Conservation (phyloP, 2,329 filamentous ascomycete genomes). For the Madurella mycetomatis region DNA sequence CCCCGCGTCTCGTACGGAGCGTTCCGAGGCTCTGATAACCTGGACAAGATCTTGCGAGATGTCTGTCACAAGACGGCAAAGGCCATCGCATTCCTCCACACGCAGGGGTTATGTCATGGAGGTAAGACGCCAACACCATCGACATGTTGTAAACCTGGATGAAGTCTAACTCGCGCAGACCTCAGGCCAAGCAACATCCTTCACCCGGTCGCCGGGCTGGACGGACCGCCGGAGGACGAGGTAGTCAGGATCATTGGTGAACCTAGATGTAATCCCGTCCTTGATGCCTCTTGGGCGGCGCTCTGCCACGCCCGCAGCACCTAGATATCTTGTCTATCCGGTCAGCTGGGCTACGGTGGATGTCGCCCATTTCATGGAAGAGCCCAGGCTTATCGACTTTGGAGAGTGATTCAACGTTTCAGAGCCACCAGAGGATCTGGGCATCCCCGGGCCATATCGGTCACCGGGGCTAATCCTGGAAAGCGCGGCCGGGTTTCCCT, state of each 20-base stretch:
- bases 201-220: conserved; percentile 20
- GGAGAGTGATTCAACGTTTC: conserved; percentile 22
- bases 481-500: conserved; percentile 17
- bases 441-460: conserved; percentile 29
- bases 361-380: conserved; percentile 1
- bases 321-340: conserved; percentile 20
- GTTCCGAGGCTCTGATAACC: not conserved
- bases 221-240: conserved; percentile 24
- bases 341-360: conserved; percentile 17
- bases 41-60: not conserved
- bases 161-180: conserved; percentile 22
- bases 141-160: too few relatives aligned
- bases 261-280: not conserved
- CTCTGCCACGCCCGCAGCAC: not conserved
- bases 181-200: conserved; percentile 30
- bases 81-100: conserved; percentile 27
- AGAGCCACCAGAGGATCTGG: conserved; percentile 21
- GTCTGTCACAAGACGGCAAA: not conserved
- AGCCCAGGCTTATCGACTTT: conserved; percentile 23
- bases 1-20: conserved; percentile 22
- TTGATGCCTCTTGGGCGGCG: too few relatives aligned
- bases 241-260: conserved; percentile 6
- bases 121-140: conserved; percentile 24
- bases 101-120: conserved; percentile 30
- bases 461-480: conserved; percentile 30